Evolutionary conservation across 306 rosid species (phyloP), one percentile per base, ranked within the genome.

Genomic region (Gillenia trifoliata): DNA sequence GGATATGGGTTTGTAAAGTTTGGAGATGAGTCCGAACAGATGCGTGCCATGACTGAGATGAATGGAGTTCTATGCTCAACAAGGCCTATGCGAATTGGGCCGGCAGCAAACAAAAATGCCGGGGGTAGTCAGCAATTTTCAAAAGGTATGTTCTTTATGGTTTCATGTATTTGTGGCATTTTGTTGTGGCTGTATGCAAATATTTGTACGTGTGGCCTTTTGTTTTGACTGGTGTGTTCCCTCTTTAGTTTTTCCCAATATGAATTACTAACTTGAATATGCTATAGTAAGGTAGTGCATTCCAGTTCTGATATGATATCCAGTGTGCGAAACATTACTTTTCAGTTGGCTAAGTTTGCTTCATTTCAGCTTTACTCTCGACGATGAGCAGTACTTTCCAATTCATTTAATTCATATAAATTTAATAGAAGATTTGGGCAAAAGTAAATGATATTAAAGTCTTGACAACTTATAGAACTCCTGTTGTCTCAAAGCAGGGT

Each of bases 401-500:
- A 80, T 77, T 80, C 89, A 68, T 86, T 85, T 81, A 66, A 86
- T 89, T 84, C 88, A 87, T 74, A 76, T 72, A 82, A 83, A 81
- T 89, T 86, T 87, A 74, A 78, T 89, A 79, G 65, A 83, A 77
- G 61, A 77, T 77, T 83, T 89, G 92, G 91, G 86, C 93, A 68
- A 36, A 75, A 75, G 43, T 88, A 81, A 81, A 79, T 84, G 83
- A 71, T 85, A 11, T 70, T 79, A 65, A 75, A 80, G 79, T 71
- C 64, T 71, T 88, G 81, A 77, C 81, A 83, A 80, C 94, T 91
- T 86, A 89, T 89, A 89, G 83, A 86, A 85, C 97, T 93, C 83
- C 62, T 86, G 80, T 93, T 93, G 92, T 93, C 96, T 91, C 91
- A 68, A 90, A 93, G 96, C 98, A 93, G 98, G 98, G 88, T 83